Percentiles rank a stretch among this genome's conserved stretches.
Conservation (phyloP, 139 green algal genomes). For the Microglena sp. region DNA sequence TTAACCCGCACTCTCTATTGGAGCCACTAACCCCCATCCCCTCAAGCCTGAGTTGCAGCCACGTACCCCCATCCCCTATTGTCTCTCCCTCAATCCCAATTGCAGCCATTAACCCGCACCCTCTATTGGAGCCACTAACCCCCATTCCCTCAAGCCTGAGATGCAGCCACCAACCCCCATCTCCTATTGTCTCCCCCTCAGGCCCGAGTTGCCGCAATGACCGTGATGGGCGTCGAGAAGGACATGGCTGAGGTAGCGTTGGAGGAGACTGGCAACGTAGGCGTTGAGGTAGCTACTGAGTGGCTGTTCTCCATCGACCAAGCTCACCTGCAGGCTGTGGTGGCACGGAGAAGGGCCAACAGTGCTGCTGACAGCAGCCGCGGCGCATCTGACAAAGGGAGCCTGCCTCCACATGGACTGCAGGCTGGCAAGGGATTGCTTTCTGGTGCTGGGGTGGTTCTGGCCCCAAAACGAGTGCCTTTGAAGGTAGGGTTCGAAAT, state of each 20-base stretch:
- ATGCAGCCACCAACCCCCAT: background rate
- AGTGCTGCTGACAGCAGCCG: no score
- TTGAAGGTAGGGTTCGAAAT: no score
- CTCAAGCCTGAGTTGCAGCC: background rate
- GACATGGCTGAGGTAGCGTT: slow-evolving; percentile 63
- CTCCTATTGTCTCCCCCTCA: background rate
- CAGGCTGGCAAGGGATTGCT: no score
- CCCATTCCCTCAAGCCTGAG: background rate
- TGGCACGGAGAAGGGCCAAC: no score
- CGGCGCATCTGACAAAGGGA: no score
- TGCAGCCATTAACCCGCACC: no score
- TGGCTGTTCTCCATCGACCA: slow-evolving; percentile 67
- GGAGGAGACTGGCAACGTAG: slow-evolving; percentile 71
- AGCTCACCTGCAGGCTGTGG: no score
- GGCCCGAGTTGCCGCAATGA: slow-evolving; percentile 36
- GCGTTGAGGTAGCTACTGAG: slow-evolving; percentile 84
- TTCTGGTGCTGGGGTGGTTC: no score
- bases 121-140: no score
- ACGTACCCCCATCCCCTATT: background rate
- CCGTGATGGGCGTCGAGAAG: slow-evolving; percentile 80
- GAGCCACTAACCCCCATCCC: background rate
- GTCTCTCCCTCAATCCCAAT: background rate
- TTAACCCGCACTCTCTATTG: no score
- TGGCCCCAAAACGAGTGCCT: no score
- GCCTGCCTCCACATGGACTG: no score